A percentile compares a stretch with the other conserved stretches of the same genome.
Evolutionary conservation across 139 green algal genomes (phyloP).

Genomic region (Edaphochlamys debaryana): DNA sequence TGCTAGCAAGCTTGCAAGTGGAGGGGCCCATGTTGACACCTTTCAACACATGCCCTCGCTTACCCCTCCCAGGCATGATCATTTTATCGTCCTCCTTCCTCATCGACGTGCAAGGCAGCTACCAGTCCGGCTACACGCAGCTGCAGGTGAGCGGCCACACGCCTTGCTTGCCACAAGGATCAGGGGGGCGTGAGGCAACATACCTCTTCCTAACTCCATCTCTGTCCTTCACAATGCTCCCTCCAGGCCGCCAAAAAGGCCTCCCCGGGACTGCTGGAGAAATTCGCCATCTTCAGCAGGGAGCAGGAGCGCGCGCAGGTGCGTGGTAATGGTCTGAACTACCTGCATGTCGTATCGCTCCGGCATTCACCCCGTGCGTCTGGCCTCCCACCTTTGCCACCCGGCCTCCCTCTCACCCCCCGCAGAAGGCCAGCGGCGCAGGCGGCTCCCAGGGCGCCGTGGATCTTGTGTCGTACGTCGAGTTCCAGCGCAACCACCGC

Average conservation of each 20-base stretch:
- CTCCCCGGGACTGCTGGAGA: constrained; percentile 15
- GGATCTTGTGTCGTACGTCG: constrained; percentile 33
- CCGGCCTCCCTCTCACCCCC: too few species aligned
- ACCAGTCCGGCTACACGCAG: constrained; percentile 18
- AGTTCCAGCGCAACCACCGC: constrained; percentile 44
- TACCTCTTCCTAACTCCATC: too few species aligned
- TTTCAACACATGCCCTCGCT: too few species aligned
- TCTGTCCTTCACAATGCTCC: too few species aligned
- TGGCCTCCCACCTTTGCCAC: too few species aligned
- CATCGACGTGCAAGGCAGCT: constrained; percentile 42
- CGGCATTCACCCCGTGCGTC: too few species aligned
- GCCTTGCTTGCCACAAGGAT: too few species aligned
- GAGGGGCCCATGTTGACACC: too few species aligned
- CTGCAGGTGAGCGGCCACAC: background rate
- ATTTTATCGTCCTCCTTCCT: constrained; percentile 59
- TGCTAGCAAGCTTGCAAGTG: too few species aligned
- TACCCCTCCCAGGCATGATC: constrained; percentile 36
- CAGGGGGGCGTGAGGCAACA: too few species aligned
- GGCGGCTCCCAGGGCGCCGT: background rate
- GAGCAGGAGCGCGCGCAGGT: constrained; percentile 37
- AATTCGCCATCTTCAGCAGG: constrained; percentile 40
- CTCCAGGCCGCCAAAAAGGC: constrained; percentile 21
- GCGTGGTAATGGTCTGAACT: too few species aligned
- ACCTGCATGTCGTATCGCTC: too few species aligned
- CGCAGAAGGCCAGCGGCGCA: background rate